phyloP scores from a whole-genome alignment of 2,329 filamentous ascomycete species.

The Xylariaceae sp. region DNA sequence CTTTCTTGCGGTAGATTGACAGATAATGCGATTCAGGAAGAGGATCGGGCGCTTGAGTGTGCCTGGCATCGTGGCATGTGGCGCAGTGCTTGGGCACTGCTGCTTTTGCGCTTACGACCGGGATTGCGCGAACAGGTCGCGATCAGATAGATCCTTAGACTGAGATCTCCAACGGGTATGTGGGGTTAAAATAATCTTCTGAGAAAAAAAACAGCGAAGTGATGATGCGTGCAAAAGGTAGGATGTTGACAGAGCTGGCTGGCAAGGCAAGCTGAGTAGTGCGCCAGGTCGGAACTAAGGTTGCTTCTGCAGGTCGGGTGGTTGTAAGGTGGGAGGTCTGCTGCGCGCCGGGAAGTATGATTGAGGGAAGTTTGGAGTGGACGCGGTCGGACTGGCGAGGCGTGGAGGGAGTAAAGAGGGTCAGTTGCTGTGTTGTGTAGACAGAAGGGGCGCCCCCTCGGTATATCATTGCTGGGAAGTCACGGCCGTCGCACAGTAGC shows the following conservation, averaged over 20 bases:
- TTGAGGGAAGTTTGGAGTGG: too few relatives aligned
- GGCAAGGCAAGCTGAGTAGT: not conserved
- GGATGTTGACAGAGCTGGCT: not conserved
- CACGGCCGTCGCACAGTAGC: too few relatives aligned
- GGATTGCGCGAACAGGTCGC: not conserved
- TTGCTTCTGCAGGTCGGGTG: too few relatives aligned
- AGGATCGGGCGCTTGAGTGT: conserved; percentile 35
- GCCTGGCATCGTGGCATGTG: conserved; percentile 29
- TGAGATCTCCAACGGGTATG: not conserved
- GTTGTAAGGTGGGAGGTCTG: too few relatives aligned
- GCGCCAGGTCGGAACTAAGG: too few relatives aligned
- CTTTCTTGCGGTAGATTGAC: conserved; percentile 36
- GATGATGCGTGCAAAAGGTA: not conserved
- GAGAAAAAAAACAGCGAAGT: not conserved
- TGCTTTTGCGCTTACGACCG: not conserved
- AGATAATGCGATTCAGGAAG: conserved; percentile 36
- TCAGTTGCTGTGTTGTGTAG: too few relatives aligned
- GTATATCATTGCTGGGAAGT: too few relatives aligned
- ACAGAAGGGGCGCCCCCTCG: too few relatives aligned
- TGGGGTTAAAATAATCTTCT: too few relatives aligned
- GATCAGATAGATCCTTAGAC: not conserved
- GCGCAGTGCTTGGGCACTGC: not conserved
- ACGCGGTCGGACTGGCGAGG: too few relatives aligned
- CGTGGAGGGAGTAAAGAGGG: too few relatives aligned
- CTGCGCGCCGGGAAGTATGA: too few relatives aligned